Evolutionary conservation across 2,329 filamentous ascomycete genomes (phyloP).

Genomic region (Sporothrix schenckii): DNA sequence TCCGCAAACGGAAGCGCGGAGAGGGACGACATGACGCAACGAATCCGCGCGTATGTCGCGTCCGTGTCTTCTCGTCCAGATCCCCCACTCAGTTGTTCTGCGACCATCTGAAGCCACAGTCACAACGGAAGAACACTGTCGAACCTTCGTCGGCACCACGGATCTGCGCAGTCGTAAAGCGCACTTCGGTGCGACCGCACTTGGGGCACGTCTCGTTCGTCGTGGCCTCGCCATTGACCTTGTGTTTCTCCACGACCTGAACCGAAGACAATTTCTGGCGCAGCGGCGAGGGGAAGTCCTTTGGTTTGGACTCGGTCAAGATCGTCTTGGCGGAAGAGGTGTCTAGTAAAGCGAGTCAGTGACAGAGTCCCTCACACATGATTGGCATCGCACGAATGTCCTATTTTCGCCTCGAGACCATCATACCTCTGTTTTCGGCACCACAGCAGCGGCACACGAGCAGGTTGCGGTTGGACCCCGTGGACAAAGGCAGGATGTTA

Average conservation of each 20-base stretch:
- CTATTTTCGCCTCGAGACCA: background rate
- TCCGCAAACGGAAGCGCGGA: background rate
- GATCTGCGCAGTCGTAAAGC: conserved; percentile 81
- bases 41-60: background rate
- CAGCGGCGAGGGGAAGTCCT: conserved; percentile 87
- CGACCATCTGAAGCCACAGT: conserved; percentile 74
- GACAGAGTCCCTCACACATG: background rate
- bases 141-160: conserved; percentile 93
- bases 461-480: conserved; percentile 73
- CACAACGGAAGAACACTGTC: conserved; percentile 87
- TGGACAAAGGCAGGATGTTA: conserved; percentile 80
- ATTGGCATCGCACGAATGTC: background rate
- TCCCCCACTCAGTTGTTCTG: conserved; percentile 58
- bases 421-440: conserved; percentile 76
- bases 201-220: conserved; percentile 73
- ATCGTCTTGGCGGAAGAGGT: conserved; percentile 74
- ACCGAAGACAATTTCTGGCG: conserved; percentile 86
- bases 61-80: too few relatives aligned
- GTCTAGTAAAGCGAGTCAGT: conserved; percentile 45
- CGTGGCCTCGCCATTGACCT: conserved; percentile 71
- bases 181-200: conserved; percentile 80
- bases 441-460: conserved; percentile 86
- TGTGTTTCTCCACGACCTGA: conserved; percentile 76
- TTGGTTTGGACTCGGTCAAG: conserved; percentile 80
- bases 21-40: too few relatives aligned